Base-by-base conservation (phyloP, 176 grass and related monocot species). In the Lolium perenne region DNA sequence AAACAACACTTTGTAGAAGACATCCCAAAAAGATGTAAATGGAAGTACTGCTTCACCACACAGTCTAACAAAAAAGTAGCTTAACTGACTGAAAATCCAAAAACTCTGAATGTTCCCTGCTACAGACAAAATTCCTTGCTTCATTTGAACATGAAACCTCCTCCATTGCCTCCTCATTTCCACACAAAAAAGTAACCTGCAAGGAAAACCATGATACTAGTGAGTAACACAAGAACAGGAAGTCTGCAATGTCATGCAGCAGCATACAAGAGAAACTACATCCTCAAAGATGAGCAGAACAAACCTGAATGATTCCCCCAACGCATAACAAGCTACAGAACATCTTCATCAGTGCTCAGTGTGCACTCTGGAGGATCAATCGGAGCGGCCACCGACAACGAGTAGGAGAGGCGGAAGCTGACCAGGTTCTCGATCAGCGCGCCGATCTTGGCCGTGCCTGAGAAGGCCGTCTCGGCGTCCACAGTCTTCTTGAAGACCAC, bases 401-500 rank as follows among this genome's bases (percentile, higher is more conserved):
- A 83, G 29, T 78, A 40, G 60, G 83, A 86, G 71, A 97, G 49
- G 16, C 87, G 84, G 49, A 81, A 95, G 74, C 83, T 92, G 86
- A 85, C 50, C 8, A 86, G 55, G 25, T 82, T 76, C 8, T 64
- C 2, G 13, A 80, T 57, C 32, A 95, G 88, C 25, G 76, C 78
- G 21, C 65, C 56, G 77, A 92, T 76, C 77, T 90, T 85, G 1
- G 87, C 72, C 13, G 87, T 82, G 68, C 79, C 81, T 1, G 64
- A 74, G 25, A 93, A 89, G 14, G 91, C 89, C 21, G 48, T 54
- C 49, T 90, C 91, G 20, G 89, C 93, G 84, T 95, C 85, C 6
- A 9, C 26, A 16, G 48, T 58, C 57, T 38, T 93, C 82, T 75
- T 83, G 77, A 92, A 95, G 77, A 90, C 57, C 76, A 94, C 90